Conservation (phyloP, 148 eudicot species). For the Fagopyrum homotropicum region DNA sequence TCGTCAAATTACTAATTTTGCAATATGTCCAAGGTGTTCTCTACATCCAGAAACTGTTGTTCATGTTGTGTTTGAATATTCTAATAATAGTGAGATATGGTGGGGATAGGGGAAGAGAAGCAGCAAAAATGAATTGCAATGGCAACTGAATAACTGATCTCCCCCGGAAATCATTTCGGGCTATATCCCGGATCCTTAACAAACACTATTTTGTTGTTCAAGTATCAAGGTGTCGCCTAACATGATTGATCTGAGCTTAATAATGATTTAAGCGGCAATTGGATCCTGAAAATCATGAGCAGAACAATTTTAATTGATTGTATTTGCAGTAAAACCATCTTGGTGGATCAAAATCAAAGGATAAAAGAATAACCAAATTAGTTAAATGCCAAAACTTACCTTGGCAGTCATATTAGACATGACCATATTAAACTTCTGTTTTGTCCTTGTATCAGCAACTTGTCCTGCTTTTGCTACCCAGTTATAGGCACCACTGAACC, state of each 20-base stretch:
- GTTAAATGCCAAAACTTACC: conserved; percentile 27
- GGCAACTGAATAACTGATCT: background rate
- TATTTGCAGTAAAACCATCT: no score
- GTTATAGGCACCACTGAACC: conserved; percentile 86
- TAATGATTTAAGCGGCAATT: conserved; percentile 25
- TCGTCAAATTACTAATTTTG: no score
- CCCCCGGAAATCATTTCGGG: background rate
- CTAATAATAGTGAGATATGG: no score
- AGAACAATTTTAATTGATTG: background rate
- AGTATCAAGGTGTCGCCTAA: background rate
- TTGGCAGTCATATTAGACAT: conserved; percentile 73
- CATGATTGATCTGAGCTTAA: background rate
- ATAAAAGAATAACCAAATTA: no score
- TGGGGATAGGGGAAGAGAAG: background rate
- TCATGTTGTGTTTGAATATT: no score
- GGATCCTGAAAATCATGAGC: conserved; percentile 29
- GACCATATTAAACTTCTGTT: conserved; percentile 62
- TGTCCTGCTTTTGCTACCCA: conserved; percentile 88
- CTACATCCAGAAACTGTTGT: no score
- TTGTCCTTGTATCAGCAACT: conserved; percentile 79
- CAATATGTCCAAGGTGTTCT: no score
- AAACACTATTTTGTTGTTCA: no score
- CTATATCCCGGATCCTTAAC: background rate
- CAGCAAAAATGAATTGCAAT: background rate
- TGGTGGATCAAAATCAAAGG: no score